Evolutionary conservation across 1,139 yeast genomes (phyloP).

Genomic region (Protomyces pachydermus): DNA sequence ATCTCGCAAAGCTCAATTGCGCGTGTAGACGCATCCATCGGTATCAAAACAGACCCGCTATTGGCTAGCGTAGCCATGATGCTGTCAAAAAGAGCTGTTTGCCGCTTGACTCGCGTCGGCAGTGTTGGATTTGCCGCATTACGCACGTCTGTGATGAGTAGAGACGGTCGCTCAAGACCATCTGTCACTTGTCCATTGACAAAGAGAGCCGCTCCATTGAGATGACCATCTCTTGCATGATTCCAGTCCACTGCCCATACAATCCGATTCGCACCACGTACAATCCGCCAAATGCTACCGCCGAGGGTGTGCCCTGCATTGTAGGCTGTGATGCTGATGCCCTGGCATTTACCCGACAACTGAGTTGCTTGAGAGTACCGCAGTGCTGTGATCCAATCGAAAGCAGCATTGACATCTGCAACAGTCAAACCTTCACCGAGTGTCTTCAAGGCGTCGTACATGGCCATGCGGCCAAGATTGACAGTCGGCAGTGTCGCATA

Average conservation of each 20-base stretch:
- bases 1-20: conserved; percentile 72
- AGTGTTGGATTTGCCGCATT: conserved; percentile 41
- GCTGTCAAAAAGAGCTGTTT: conserved; percentile 52
- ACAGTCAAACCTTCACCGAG: conserved; percentile 50
- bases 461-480: conserved; percentile 78
- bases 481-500: conserved; percentile 85
- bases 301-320: conserved; percentile 94
- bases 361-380: conserved; percentile 77
- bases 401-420: conserved; percentile 72
- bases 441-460: conserved; percentile 73
- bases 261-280: conserved; percentile 68
- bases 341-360: conserved; percentile 44
- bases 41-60: conserved; percentile 74
- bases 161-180: conserved; percentile 71
- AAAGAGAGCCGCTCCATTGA: conserved; percentile 72
- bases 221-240: conserved; percentile 80
- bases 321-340: conserved; percentile 68
- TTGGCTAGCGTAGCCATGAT: conserved; percentile 62
- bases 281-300: conserved; percentile 80
- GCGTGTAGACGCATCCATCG: conserved; percentile 78
- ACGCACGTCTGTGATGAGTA: conserved; percentile 71
- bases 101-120: conserved; percentile 53
- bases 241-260: conserved; percentile 94
- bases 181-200: conserved; percentile 54
- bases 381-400: conserved; percentile 61